Percentiles rank a stretch among this genome's conserved stretches.
phyloP scores from a whole-genome alignment of 805 yeast species.

The Tanozyma kutaoensis region DNA sequence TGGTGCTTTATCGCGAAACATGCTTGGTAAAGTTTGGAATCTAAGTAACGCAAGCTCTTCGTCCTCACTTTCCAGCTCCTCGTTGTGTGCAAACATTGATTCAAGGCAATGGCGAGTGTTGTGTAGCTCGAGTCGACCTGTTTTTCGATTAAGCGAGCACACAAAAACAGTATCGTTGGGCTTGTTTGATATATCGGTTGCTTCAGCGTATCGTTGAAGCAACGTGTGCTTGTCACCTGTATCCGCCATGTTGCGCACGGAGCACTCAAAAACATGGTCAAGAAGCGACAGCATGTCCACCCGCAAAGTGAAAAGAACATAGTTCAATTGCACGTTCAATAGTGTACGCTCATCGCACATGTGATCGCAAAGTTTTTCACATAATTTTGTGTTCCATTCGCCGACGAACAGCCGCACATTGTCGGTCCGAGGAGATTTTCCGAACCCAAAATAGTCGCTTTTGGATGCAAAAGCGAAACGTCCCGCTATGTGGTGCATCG shows the following conservation, averaged over 20 bases:
- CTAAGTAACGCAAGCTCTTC: too few species aligned
- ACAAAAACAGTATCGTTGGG: constrained; percentile 8
- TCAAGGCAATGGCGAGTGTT: constrained; percentile 16
- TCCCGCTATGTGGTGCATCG: constrained; percentile 9
- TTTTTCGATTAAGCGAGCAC: constrained; percentile 23
- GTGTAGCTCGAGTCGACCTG: constrained; percentile 19
- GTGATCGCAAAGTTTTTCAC: constrained; percentile 11
- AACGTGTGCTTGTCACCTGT: neutral
- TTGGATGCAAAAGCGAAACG: constrained; percentile 6
- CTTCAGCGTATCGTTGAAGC: constrained; percentile 1
- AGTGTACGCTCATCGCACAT: constrained; percentile 15
- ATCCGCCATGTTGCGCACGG: constrained; percentile 1
- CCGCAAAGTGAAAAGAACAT: constrained; percentile 18
- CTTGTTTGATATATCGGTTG: constrained; percentile 1
- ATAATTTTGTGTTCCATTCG: constrained; percentile 18
- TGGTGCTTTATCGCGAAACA: too few species aligned
- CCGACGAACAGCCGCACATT: constrained; percentile 11
- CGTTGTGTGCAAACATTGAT: too few species aligned
- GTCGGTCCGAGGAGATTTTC: too few species aligned
- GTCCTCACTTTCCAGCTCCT: too few species aligned
- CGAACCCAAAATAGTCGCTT: constrained; percentile 5
- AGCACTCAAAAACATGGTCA: constrained; percentile 6
- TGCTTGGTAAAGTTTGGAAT: too few species aligned
- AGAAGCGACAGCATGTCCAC: constrained; percentile 14
- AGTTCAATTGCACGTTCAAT: constrained; percentile 23